Percentiles rank a stretch among this genome's conserved stretches.
These are phyloP conservation scores for Cercospora nicotianae DNA, from an alignment of 2,329 filamentous ascomycete genomes.

Conservation along the genomic window DNA sequence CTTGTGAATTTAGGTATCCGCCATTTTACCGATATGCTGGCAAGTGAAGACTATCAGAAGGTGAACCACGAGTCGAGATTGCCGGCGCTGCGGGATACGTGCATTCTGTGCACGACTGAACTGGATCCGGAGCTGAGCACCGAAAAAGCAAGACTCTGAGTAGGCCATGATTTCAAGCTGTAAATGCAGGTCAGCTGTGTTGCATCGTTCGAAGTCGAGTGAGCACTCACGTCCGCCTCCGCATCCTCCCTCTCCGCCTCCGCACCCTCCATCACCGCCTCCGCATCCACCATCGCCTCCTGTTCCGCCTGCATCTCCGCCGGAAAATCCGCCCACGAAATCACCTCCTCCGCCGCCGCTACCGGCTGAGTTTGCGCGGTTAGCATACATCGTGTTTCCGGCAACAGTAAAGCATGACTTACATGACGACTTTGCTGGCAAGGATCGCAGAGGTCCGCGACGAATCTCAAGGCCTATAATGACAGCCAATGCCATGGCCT, in stretches of 20 bases:
- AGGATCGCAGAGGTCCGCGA: not conserved
- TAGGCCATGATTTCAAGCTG: not conserved
- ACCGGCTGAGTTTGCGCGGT: not conserved
- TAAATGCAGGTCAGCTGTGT: not conserved
- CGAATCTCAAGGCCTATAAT: slow-evolving; percentile 1
- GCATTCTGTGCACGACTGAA: slow-evolving; percentile 42
- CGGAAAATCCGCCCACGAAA: not conserved
- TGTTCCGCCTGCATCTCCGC: too few species aligned
- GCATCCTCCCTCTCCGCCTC: too few species aligned
- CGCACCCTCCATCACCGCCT: not conserved
- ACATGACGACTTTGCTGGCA: not conserved
- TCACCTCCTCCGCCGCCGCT: not conserved
- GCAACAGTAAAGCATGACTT: not conserved
- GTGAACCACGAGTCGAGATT: slow-evolving; percentile 57
- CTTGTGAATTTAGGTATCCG: slow-evolving; percentile 40
- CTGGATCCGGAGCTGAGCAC: slow-evolving; percentile 32
- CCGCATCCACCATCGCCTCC: not conserved
- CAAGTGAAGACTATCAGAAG: slow-evolving; percentile 58
- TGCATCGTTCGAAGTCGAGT: not conserved
- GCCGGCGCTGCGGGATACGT: slow-evolving; percentile 42
- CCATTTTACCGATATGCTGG: slow-evolving; percentile 64
- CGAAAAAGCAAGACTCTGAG: slow-evolving; percentile 26
- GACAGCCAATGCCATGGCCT: slow-evolving; percentile 2
- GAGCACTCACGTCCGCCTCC: not conserved
- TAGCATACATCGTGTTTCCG: not conserved